Evolutionary conservation across 768 basidiomycete genomes (phyloP).

Genomic region (Serendipita sp.): DNA sequence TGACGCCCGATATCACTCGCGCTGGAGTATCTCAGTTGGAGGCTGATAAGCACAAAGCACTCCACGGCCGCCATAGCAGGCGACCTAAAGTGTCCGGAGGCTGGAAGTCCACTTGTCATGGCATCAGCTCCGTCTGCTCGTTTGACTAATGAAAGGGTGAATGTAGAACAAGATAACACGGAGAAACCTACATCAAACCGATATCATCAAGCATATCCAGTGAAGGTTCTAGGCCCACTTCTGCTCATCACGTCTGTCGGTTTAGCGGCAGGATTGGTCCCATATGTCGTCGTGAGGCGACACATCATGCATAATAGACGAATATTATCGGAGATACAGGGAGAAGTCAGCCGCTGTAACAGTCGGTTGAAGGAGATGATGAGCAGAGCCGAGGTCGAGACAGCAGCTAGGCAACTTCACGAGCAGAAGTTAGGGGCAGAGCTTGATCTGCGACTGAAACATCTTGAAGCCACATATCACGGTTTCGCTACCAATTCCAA

Average conservation of each 20-base stretch:
- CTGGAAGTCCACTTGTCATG: no score
- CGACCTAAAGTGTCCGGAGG: no score
- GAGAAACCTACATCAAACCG: no score
- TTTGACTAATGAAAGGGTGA: no score
- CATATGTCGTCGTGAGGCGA: background rate
- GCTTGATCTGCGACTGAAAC: background rate
- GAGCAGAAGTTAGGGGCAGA: background rate
- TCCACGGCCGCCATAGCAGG: no score
- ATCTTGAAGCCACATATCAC: background rate
- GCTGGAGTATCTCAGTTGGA: background rate
- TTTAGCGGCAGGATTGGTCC: background rate
- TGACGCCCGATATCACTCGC: no score
- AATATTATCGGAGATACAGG: background rate
- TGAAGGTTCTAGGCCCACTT: background rate
- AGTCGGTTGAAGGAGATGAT: background rate
- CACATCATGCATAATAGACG: background rate
- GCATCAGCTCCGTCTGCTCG: no score
- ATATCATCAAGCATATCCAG: no score
- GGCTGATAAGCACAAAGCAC: background rate
- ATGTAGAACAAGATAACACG: no score
- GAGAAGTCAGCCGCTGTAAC: background rate
- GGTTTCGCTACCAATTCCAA: background rate
- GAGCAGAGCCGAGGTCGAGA: background rate
- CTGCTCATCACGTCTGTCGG: background rate
- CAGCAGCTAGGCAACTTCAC: background rate